phyloP scores from a whole-genome alignment of 208 protist species.

The Endotrypanum monterogeii region DNA sequence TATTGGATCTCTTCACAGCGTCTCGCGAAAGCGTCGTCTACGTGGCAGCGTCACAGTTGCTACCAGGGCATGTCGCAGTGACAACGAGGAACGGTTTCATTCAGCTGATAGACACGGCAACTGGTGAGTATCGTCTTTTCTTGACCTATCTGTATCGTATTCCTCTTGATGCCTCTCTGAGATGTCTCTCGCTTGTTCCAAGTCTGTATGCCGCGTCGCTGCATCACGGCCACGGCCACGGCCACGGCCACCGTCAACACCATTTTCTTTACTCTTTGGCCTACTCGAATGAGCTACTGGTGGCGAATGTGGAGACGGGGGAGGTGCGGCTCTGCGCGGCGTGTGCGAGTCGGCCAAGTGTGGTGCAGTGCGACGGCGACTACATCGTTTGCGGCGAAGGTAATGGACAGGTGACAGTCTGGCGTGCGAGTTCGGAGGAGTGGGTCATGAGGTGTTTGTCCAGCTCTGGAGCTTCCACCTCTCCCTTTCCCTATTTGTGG shows the following conservation, averaged over 20 bases:
- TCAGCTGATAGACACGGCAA: constrained; percentile 65
- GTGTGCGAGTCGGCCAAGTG: constrained; percentile 67
- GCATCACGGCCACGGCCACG: background rate
- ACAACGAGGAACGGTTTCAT: constrained; percentile 82
- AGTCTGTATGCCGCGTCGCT: constrained; percentile 26
- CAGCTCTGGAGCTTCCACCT: background rate
- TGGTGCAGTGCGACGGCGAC: constrained; percentile 67
- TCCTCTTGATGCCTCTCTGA: constrained; percentile 64
- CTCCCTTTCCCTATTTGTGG: constrained; percentile 46
- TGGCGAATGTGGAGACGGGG: constrained; percentile 61
- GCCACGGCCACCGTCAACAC: constrained; percentile 20
- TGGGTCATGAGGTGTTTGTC: background rate
- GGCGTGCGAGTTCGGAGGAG: constrained; percentile 45
- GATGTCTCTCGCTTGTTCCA: constrained; percentile 81
- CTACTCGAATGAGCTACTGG: constrained; percentile 87
- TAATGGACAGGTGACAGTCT: constrained; percentile 65
- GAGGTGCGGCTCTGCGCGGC: constrained; percentile 47
- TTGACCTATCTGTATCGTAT: constrained; percentile 66
- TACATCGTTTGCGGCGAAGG: constrained; percentile 82
- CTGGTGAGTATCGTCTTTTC: constrained; percentile 79
- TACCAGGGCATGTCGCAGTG: constrained; percentile 63
- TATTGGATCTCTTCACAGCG: constrained; percentile 69
- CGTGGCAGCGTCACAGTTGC: constrained; percentile 47
- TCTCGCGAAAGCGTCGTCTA: constrained; percentile 63
- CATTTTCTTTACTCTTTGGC: constrained; percentile 71